These are phyloP conservation scores for Ogataea parapolymorpha DNA, from an alignment of 805 yeast species.

Conservation along the genomic window DNA sequence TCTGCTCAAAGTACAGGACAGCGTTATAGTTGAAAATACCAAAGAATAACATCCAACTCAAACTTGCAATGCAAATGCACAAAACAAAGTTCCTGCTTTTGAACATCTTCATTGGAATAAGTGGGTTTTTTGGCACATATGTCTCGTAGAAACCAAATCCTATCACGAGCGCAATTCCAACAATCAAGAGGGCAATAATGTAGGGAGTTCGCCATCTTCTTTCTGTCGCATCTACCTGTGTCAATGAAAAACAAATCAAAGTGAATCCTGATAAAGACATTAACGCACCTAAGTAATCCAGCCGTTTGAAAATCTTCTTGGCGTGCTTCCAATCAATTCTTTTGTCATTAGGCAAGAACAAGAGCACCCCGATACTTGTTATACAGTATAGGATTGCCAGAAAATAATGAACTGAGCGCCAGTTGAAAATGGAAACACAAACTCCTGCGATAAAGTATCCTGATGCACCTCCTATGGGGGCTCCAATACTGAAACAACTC, in stretches of 20 bases:
- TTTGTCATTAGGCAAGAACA: slow-evolving; percentile 37
- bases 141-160: slow-evolving; percentile 37
- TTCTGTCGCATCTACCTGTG: slow-evolving; percentile 41
- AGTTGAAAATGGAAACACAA: slow-evolving; percentile 36
- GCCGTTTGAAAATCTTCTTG: slow-evolving; percentile 21
- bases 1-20: slow-evolving; percentile 41
- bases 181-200: slow-evolving; percentile 41
- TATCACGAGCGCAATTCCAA: slow-evolving; percentile 36
- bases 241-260: slow-evolving; percentile 41
- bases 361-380: slow-evolving; percentile 20
- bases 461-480: slow-evolving; percentile 44
- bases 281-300: slow-evolving; percentile 44
- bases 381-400: slow-evolving; percentile 36
- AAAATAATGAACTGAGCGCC: slow-evolving; percentile 43
- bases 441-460: slow-evolving; percentile 46
- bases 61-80: slow-evolving; percentile 35
- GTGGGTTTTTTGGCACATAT: slow-evolving; percentile 39
- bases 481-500: slow-evolving; percentile 44
- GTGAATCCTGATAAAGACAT: slow-evolving; percentile 39
- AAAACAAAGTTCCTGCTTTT: slow-evolving; percentile 36
- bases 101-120: slow-evolving; percentile 47
- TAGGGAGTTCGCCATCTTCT: slow-evolving; percentile 45
- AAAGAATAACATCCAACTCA: slow-evolving; percentile 42
- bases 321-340: slow-evolving; percentile 27
- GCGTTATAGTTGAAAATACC: slow-evolving; percentile 41